These are phyloP conservation scores for Microcos paniculata DNA, from an alignment of 345 rosid species.

Conservation along the genomic window DNA sequence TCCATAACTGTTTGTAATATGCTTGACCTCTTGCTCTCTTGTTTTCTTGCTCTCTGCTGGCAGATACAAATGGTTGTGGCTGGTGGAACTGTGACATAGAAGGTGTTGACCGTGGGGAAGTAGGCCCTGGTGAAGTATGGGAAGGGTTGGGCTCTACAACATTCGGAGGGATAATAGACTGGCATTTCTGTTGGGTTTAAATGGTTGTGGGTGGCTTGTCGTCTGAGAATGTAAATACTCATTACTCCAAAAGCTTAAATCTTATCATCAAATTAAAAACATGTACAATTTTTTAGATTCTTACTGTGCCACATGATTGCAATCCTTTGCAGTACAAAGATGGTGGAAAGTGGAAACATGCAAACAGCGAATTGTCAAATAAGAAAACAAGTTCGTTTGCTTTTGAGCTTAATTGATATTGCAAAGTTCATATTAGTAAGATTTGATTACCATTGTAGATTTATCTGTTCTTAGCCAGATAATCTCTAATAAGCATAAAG, in stretches of 20 bases:
- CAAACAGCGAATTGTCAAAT: background rate
- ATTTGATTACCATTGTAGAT: no score
- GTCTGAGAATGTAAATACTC: background rate
- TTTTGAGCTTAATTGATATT: no score
- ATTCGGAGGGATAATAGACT: slow-evolving; percentile 61
- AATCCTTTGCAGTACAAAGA: no score
- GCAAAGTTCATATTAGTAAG: no score
- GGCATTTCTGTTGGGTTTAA: slow-evolving; percentile 45
- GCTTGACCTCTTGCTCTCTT: background rate
- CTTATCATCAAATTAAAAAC: background rate
- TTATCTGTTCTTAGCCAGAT: background rate
- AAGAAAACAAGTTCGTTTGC: background rate
- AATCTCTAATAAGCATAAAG: no score
- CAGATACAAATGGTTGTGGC: slow-evolving; percentile 85
- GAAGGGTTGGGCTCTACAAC: slow-evolving; percentile 91
- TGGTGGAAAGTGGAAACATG: background rate
- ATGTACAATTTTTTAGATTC: no score
- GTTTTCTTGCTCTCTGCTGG: slow-evolving; percentile 13
- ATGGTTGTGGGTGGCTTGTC: background rate
- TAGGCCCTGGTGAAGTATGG: slow-evolving; percentile 73
- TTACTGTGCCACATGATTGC: no score
- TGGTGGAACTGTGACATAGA: slow-evolving; percentile 89
- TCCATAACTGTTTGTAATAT: background rate
- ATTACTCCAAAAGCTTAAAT: no score
- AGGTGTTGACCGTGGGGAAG: slow-evolving; percentile 82